Conservation (phyloP, 805 yeast species). For the Pichia ethanolica region DNA sequence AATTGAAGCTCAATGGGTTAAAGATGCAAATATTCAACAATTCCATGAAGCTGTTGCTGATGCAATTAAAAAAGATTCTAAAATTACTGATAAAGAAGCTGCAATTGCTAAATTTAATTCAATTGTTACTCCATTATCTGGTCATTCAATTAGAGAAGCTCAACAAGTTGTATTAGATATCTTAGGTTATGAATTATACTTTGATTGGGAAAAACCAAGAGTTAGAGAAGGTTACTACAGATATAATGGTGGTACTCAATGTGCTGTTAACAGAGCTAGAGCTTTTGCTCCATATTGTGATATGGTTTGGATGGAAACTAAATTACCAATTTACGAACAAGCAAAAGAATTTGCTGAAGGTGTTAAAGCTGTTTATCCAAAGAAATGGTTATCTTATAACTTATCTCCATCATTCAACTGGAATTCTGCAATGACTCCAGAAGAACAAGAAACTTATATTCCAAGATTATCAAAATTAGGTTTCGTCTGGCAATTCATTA, state of each 20-base stretch:
- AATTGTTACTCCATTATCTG: slow-evolving; percentile 67
- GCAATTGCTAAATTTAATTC: slow-evolving; percentile 59
- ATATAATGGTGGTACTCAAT: slow-evolving; percentile 92
- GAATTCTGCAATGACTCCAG: slow-evolving; percentile 85
- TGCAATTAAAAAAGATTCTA: slow-evolving; percentile 53
- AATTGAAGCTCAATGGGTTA: slow-evolving; percentile 77
- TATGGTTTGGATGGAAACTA: slow-evolving; percentile 97
- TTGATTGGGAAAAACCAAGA: slow-evolving; percentile 93
- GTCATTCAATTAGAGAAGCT: slow-evolving; percentile 74
- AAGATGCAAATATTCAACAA: slow-evolving; percentile 74
- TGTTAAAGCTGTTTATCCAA: slow-evolving; percentile 70
- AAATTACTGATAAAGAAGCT: slow-evolving; percentile 50
- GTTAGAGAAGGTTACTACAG: slow-evolving; percentile 96
- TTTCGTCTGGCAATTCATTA: slow-evolving; percentile 95
- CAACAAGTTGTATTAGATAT: slow-evolving; percentile 65
- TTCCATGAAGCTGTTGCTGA: slow-evolving; percentile 90
- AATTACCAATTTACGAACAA: slow-evolving; percentile 86
- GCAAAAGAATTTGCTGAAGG: slow-evolving; percentile 94
- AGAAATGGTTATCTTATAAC: slow-evolving; percentile 95
- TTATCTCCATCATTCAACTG: slow-evolving; percentile 97
- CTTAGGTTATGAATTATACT: slow-evolving; percentile 75
- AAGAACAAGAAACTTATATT: slow-evolving; percentile 88
- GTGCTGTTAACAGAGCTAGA: slow-evolving; percentile 95
- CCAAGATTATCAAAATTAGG: slow-evolving; percentile 81
- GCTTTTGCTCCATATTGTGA: slow-evolving; percentile 94